A percentile compares a stretch with the other conserved stretches of the same genome.
phyloP scores from a whole-genome alignment of 1,284 basidiomycete species.

The Leccinum solheimii region DNA sequence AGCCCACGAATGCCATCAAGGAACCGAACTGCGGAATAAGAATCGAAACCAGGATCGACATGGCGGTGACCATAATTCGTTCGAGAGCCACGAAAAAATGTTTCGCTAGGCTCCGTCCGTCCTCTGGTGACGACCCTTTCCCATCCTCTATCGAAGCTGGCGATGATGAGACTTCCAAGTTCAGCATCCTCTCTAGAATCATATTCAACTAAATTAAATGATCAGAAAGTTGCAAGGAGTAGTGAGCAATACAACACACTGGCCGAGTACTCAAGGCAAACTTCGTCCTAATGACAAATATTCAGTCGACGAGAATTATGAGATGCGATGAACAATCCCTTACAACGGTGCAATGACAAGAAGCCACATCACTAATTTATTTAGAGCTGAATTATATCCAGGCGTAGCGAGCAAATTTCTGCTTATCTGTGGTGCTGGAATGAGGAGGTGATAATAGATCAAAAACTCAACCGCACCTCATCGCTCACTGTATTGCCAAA shows the following conservation, averaged over 20 bases:
- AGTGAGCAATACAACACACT: conserved; percentile 43
- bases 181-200: conserved; percentile 75
- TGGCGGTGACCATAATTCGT: conserved; percentile 57
- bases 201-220: conserved; percentile 63
- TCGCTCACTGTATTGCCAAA: conserved; percentile 82
- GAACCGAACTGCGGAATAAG: conserved; percentile 83
- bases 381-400: conserved; percentile 75
- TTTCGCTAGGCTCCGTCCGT: conserved; percentile 35
- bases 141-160: conserved; percentile 42
- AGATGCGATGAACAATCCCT: conserved; percentile 24
- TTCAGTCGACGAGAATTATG: conserved; percentile 11
- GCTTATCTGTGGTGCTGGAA: conserved; percentile 62
- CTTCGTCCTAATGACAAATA: conserved; percentile 60
- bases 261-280: conserved; percentile 87
- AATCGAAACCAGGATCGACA: conserved; percentile 73
- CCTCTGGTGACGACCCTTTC: conserved; percentile 19
- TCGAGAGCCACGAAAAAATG: conserved; percentile 54
- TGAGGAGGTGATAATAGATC: not conserved
- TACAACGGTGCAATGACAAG: conserved; percentile 84
- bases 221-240: conserved; percentile 5
- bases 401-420: conserved; percentile 76
- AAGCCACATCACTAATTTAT: conserved; percentile 83
- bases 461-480: conserved; percentile 56
- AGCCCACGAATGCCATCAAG: conserved; percentile 90
- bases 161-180: conserved; percentile 50